phyloP scores from a whole-genome alignment of 768 basidiomycete genomes.

The Boletus bicolor region DNA sequence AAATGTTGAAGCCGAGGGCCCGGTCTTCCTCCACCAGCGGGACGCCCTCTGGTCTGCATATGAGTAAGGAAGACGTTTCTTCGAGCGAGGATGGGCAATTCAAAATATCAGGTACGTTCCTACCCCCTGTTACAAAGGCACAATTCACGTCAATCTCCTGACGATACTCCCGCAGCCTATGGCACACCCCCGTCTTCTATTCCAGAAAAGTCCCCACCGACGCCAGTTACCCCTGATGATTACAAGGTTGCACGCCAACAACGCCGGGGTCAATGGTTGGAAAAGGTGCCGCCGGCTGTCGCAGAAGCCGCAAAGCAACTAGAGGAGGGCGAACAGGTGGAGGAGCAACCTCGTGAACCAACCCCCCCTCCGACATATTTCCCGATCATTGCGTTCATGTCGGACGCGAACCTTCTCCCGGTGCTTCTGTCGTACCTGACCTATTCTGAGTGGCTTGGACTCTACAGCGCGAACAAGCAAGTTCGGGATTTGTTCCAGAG shows the following conservation, averaged over 20 bases:
- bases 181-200: neutral
- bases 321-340: constrained; percentile 7
- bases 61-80: constrained; percentile 4
- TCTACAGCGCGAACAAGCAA: constrained; percentile 56
- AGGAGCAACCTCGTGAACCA: constrained; percentile 19
- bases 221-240: constrained; percentile 33
- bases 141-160: neutral
- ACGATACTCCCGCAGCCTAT: neutral
- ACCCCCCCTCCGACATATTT: constrained; percentile 36
- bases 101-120: neutral
- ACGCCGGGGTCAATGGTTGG: constrained; percentile 39
- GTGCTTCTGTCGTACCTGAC: constrained; percentile 56
- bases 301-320: constrained; percentile 30
- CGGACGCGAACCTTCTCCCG: constrained; percentile 49
- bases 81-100: constrained; percentile 11
- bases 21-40: constrained; percentile 2
- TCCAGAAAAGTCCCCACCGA: constrained; percentile 5
- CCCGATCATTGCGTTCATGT: constrained; percentile 55
- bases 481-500: constrained; percentile 51
- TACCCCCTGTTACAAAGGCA: neutral
- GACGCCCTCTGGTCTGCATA: neutral
- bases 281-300: constrained; percentile 35
- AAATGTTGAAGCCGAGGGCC: constrained; percentile 36
- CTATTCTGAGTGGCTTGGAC: constrained; percentile 69
- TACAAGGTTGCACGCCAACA: constrained; percentile 40